A percentile compares a stretch with the other conserved stretches of the same genome.
Evolutionary conservation across 73 alveolate species (phyloP).

Genomic region (Diophrys appendiculata): DNA sequence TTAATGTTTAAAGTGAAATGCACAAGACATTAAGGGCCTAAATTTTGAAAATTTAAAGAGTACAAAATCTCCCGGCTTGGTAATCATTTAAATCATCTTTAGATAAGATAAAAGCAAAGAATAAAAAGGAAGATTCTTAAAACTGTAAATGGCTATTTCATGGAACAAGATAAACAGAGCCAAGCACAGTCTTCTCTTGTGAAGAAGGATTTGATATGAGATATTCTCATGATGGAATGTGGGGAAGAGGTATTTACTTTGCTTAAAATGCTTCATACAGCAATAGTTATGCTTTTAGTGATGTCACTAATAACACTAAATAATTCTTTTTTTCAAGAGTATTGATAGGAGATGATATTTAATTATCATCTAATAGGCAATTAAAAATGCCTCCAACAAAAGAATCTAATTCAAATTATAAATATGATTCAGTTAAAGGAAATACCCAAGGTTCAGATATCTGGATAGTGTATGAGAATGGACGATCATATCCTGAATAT

Average conservation of each 20-base stretch:
- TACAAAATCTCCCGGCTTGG: too few species aligned
- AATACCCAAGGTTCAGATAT: constrained; percentile 18
- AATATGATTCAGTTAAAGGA: constrained; percentile 38
- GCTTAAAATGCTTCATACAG: constrained; percentile 29
- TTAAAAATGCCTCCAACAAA: constrained; percentile 34
- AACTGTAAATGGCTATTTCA: neutral
- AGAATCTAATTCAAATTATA: neutral
- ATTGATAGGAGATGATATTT: constrained; percentile 3
- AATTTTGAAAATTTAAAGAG: too few species aligned
- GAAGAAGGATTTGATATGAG: constrained; percentile 35
- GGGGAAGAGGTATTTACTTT: constrained; percentile 60
- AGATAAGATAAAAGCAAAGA: too few species aligned
- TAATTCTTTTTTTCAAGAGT: constrained; percentile 36
- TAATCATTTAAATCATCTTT: too few species aligned
- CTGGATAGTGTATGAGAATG: constrained; percentile 36
- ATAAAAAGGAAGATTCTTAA: neutral
- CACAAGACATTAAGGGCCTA: too few species aligned
- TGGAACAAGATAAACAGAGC: constrained; percentile 21
- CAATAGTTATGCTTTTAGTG: constrained; percentile 4
- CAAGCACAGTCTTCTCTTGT: neutral
- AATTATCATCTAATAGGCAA: neutral
- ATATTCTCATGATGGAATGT: constrained; percentile 31
- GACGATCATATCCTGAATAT: constrained; percentile 44
- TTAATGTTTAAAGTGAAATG: too few species aligned
- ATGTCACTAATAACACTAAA: neutral